Conservation (phyloP, 2,329 filamentous ascomycete species). For the Fusarium devonianum region DNA sequence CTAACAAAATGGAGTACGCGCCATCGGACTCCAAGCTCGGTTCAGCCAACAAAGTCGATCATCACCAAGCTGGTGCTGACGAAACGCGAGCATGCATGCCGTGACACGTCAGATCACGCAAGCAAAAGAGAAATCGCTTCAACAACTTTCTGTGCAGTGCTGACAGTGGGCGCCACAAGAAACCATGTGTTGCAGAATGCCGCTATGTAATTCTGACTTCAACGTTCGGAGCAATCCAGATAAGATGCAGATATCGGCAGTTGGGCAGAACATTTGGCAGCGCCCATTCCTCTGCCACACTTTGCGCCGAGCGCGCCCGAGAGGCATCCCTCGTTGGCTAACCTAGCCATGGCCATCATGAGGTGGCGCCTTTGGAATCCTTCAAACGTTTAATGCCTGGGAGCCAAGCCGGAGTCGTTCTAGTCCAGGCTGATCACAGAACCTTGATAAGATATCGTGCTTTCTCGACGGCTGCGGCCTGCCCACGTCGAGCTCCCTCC, state of each 20-base stretch:
- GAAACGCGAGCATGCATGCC: slow-evolving; percentile 34
- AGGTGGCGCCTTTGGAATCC: slow-evolving; percentile 23
- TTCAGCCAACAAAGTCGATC: slow-evolving; percentile 30
- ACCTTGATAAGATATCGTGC: too few relatives aligned
- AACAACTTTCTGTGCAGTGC: slow-evolving; percentile 14
- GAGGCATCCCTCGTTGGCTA: slow-evolving; percentile 21
- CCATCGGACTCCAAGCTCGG: neutral
- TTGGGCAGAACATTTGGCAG: slow-evolving; percentile 7
- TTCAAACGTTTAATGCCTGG: neutral
- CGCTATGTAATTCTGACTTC: neutral
- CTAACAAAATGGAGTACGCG: too few relatives aligned
- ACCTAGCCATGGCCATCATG: slow-evolving; percentile 9
- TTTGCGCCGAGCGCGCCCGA: slow-evolving; percentile 24
- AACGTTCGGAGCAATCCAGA: neutral
- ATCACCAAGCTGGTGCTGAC: slow-evolving; percentile 27
- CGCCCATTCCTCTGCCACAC: slow-evolving; percentile 19
- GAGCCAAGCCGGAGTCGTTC: neutral
- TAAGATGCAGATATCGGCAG: slow-evolving; percentile 21
- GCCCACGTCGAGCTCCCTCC: neutral
- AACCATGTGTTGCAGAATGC: neutral
- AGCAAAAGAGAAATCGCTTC: slow-evolving; percentile 6
- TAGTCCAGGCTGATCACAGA: neutral
- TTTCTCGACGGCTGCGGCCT: too few relatives aligned
- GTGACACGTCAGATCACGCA: slow-evolving; percentile 35
- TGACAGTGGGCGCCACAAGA: neutral